A percentile compares a stretch with the other conserved stretches of the same genome.
Conservation (phyloP, 129 eudicot genomes). For the Heracleum sosnowskyi region DNA sequence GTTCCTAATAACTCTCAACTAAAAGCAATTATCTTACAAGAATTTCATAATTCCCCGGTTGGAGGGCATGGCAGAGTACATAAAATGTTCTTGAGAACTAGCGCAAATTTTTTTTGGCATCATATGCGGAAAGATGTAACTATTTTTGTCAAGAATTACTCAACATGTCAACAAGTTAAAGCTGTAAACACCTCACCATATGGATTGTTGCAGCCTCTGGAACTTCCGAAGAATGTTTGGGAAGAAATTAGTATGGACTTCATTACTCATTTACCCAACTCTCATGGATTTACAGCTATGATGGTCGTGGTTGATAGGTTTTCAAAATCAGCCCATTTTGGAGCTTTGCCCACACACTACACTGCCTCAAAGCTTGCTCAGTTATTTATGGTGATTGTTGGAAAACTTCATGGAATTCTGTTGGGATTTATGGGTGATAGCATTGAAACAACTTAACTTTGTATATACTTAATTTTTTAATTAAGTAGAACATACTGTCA, state of each 20-base stretch:
- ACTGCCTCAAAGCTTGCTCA: neutral
- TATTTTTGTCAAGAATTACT: too few relatives aligned
- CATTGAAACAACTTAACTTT: too few relatives aligned
- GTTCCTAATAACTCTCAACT: neutral
- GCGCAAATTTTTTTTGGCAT: neutral
- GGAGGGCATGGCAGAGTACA: neutral
- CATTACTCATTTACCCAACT: neutral
- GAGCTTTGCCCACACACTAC: neutral
- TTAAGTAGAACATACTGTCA: too few relatives aligned
- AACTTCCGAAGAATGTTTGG: neutral
- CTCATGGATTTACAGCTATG: neutral
- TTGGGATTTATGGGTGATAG: too few relatives aligned
- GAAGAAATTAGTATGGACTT: neutral
- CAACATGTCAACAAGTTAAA: neutral
- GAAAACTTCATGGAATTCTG: neutral
- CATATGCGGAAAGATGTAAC: neutral
- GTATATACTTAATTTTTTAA: too few relatives aligned
- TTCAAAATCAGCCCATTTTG: neutral
- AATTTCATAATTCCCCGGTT: neutral
- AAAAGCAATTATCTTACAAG: neutral
- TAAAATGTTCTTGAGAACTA: too few relatives aligned
- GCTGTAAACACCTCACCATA: neutral
- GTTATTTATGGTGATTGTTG: neutral
- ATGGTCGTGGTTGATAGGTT: neutral
- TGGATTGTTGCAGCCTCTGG: neutral